These are phyloP conservation scores for Plasmodium yoelii DNA, from an alignment of 169 alveolate species.

Conservation along the genomic window DNA sequence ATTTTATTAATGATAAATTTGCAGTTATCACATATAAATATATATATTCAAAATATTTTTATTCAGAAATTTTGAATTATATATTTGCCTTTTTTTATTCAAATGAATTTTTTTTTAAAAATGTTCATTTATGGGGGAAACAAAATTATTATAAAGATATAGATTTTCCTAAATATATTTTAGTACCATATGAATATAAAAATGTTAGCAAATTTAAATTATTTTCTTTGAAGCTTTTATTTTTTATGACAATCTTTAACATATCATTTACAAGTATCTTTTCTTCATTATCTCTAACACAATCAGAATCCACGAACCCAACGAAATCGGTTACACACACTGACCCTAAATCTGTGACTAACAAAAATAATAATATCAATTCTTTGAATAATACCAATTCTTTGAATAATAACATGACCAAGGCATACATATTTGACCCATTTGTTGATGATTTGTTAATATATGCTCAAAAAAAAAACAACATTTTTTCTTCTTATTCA, in stretches of 20 bases:
- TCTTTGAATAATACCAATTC: too few species aligned
- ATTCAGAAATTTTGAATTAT: conserved; percentile 39
- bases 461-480: conserved; percentile 32
- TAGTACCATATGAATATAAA: conserved; percentile 47
- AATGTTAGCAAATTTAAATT: conserved; percentile 19
- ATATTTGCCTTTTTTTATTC: conserved; percentile 46
- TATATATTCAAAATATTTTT: conserved; percentile 43
- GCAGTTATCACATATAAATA: conserved; percentile 55
- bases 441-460: conserved; percentile 48
- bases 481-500: not conserved
- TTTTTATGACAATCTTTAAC: conserved; percentile 40
- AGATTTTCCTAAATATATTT: conserved; percentile 36
- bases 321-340: too few species aligned
- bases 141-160: conserved; percentile 18
- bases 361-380: too few species aligned
- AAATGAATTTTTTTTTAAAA: conserved; percentile 51
- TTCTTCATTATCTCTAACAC: not conserved
- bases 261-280: conserved; percentile 34
- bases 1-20: conserved; percentile 32
- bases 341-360: too few species aligned
- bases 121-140: conserved; percentile 59
- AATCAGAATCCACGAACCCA: not conserved
- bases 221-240: conserved; percentile 15
- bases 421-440: conserved; percentile 34
- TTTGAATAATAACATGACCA: not conserved